A percentile compares a stretch with the other conserved stretches of the same genome.
Conservation (phyloP, 2,329 filamentous ascomycete genomes). For the Neurospora crassa region DNA sequence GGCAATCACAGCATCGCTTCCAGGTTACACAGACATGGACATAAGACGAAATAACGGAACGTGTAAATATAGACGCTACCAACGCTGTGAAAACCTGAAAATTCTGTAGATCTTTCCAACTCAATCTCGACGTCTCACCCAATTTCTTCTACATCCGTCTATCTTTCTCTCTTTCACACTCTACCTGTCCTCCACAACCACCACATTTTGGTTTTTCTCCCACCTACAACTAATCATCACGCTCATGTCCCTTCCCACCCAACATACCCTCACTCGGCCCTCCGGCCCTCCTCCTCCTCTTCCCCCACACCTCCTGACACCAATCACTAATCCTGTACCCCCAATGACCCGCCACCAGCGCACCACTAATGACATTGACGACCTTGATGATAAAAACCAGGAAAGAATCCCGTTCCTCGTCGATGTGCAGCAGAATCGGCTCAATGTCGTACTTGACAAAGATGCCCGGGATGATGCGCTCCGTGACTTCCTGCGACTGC, state of each 20-base stretch:
- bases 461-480: constrained; percentile 71
- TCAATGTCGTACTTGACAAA: constrained; percentile 99
- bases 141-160: not conserved
- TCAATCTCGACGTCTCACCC: not conserved
- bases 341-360: constrained; percentile 91
- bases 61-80: not conserved
- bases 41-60: not conserved
- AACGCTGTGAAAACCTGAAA: not conserved
- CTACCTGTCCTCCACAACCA: not conserved
- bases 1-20: not conserved
- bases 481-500: constrained; percentile 62
- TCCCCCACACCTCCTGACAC: constrained; percentile 46
- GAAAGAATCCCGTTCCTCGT: constrained; percentile 69
- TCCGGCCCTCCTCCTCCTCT: constrained; percentile 29
- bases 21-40: not conserved
- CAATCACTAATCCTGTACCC: constrained; percentile 78
- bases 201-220: not conserved
- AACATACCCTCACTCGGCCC: constrained; percentile 39
- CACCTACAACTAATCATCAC: not conserved
- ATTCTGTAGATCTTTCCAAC: not conserved
- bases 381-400: constrained; percentile 69
- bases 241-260: constrained; percentile 30
- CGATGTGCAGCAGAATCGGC: constrained; percentile 78
- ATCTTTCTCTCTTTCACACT: too few species aligned
- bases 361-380: constrained; percentile 83